A percentile compares a stretch with the other conserved stretches of the same genome.
These are phyloP conservation scores for Takakia lepidozioides DNA, from an alignment of 225 moss, liverwort and hornwort species.

Conservation along the genomic window DNA sequence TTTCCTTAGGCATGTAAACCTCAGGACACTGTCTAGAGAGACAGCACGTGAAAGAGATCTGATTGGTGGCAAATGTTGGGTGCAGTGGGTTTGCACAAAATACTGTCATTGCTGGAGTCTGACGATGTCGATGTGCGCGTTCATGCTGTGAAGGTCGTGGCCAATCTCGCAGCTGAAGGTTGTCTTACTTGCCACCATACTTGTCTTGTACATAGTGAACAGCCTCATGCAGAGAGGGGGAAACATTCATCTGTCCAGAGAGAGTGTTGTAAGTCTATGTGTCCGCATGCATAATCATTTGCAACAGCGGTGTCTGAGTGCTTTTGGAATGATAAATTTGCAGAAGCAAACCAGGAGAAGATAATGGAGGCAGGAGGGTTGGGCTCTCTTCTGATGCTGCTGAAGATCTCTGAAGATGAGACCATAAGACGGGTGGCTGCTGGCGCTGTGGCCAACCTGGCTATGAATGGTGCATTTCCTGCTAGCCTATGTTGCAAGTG, in stretches of 20 bases:
- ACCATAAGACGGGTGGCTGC: slow-evolving; percentile 52
- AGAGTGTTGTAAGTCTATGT: no score
- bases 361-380: slow-evolving; percentile 53
- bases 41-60: no score
- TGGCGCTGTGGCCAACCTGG: slow-evolving; percentile 55
- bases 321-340: neutral
- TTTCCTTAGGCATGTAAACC: no score
- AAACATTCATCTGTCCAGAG: no score
- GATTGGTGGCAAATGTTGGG: no score
- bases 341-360: slow-evolving; percentile 55
- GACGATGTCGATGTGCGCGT: slow-evolving; percentile 50
- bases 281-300: no score
- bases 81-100: slow-evolving; percentile 50
- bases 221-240: no score
- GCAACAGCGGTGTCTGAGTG: no score
- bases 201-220: no score
- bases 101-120: slow-evolving; percentile 48
- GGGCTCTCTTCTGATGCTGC: slow-evolving; percentile 32
- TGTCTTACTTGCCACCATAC: no score
- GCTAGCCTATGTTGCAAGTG: neutral
- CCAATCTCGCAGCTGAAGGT: slow-evolving; percentile 55
- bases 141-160: slow-evolving; percentile 49
- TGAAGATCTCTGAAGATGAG: slow-evolving; percentile 50
- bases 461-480: slow-evolving; percentile 37
- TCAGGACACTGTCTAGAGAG: no score